phyloP scores from a whole-genome alignment of 257 asterid species.

The Jasminum sambac region DNA sequence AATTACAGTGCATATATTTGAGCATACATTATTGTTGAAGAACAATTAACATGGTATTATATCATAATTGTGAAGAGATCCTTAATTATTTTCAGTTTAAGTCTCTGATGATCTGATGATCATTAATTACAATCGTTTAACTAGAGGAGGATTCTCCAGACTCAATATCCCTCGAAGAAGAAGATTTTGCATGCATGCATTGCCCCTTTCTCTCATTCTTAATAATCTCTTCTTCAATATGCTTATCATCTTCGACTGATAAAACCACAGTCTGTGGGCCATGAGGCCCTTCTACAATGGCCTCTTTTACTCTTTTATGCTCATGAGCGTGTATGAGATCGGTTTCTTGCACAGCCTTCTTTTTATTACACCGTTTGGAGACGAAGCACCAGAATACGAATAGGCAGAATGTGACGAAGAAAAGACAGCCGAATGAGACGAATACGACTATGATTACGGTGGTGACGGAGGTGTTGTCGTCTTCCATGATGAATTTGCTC shows the following conservation, averaged over 20 bases:
- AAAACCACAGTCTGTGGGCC: conserved; percentile 37
- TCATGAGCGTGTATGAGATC: conserved; percentile 38
- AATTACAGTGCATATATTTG: too few species aligned
- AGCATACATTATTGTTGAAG: too few species aligned
- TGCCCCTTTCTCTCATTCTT: conserved; percentile 34
- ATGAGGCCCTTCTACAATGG: conserved; percentile 39
- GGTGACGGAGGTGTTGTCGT: conserved; percentile 13
- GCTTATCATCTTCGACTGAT: conserved; percentile 47
- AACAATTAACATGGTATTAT: too few species aligned
- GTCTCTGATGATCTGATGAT: too few species aligned
- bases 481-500: neutral
- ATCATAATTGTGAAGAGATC: too few species aligned
- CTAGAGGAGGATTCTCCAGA: conserved; percentile 31
- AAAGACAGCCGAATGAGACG: conserved; percentile 35
- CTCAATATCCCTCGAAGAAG: conserved; percentile 23
- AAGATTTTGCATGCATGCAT: conserved; percentile 26
- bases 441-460: conserved; percentile 41
- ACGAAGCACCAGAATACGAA: conserved; percentile 42
- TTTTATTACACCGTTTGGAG: conserved; percentile 36
- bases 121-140: neutral
- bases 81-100: too few species aligned
- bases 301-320: conserved; percentile 42
- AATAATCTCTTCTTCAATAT: conserved; percentile 44
- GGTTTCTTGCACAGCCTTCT: conserved; percentile 33
- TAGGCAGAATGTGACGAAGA: conserved; percentile 37